A percentile compares a stretch with the other conserved stretches of the same genome.
phyloP scores from a whole-genome alignment of 2,329 filamentous ascomycete species.

The Nemania abortiva region DNA sequence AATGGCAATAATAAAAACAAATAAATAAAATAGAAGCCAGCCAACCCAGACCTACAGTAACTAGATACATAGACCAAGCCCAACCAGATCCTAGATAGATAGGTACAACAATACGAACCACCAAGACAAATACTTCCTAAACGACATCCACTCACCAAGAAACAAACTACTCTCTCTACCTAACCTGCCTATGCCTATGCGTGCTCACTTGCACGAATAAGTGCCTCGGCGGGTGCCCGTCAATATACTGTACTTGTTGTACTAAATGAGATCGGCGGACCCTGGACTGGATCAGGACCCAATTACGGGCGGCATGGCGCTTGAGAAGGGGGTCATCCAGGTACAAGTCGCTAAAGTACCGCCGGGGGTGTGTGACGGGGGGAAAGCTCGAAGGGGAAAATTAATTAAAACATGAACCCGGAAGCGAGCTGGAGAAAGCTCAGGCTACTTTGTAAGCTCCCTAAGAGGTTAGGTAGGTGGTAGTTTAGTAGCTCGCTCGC shows the following conservation, averaged over 20 bases:
- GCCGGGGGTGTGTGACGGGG: conserved; percentile 37
- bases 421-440: conserved; percentile 33
- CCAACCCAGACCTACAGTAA: too few relatives aligned
- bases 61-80: neutral
- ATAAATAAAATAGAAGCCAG: too few relatives aligned
- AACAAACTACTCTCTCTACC: neutral
- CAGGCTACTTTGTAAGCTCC: conserved; percentile 5
- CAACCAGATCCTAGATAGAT: neutral
- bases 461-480: neutral
- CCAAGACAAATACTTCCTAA: too few relatives aligned
- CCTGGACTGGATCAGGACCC: conserved; percentile 45
- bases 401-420: conserved; percentile 35
- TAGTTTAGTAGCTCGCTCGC: too few relatives aligned
- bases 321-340: conserved; percentile 43
- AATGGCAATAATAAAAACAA: too few relatives aligned
- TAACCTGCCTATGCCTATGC: neutral
- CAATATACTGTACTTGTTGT: conserved; percentile 45
- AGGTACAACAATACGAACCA: neutral
- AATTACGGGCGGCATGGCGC: conserved; percentile 51
- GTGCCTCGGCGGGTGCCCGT: conserved; percentile 46
- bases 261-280: conserved; percentile 49
- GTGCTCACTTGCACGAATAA: conserved; percentile 24
- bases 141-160: neutral
- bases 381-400: conserved; percentile 22
- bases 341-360: conserved; percentile 44